phyloP scores from a whole-genome alignment of 352 stramenopile genomes.

The Globisporangium canariense region DNA sequence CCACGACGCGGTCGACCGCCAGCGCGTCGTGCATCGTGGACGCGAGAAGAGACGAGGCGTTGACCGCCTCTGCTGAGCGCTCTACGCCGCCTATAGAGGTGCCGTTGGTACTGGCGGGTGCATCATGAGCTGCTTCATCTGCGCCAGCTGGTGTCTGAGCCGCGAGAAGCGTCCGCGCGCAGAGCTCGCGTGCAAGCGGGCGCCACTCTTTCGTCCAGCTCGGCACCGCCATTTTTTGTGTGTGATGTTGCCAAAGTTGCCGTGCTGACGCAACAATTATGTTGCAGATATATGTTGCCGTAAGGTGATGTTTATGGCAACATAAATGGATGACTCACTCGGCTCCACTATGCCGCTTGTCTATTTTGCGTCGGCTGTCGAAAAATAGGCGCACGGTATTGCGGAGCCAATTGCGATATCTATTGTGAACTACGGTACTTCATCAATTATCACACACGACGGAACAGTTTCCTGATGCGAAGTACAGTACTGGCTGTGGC shows the following conservation, averaged over 20 bases:
- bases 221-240: conserved; percentile 25
- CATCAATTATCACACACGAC: too few species aligned
- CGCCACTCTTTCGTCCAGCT: conserved; percentile 65
- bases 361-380: too few species aligned
- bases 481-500: not conserved
- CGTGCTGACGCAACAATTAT: too few species aligned
- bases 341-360: too few species aligned
- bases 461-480: too few species aligned
- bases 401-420: too few species aligned
- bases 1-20: conserved; percentile 45
- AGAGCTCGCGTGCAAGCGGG: conserved; percentile 50
- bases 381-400: too few species aligned
- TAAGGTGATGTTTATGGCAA: too few species aligned
- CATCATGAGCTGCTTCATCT: not conserved
- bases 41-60: not conserved
- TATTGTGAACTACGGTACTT: too few species aligned
- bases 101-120: not conserved
- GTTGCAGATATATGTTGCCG: too few species aligned
- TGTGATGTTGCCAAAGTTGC: not conserved
- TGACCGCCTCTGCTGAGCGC: not conserved
- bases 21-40: conserved; percentile 16
- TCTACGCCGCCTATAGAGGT: not conserved
- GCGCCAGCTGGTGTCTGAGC: not conserved
- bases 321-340: too few species aligned
- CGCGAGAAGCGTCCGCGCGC: conserved; percentile 15